These are phyloP conservation scores for Cinnamomum chago DNA, from an alignment of 164 flowering plant species.

Conservation along the genomic window DNA sequence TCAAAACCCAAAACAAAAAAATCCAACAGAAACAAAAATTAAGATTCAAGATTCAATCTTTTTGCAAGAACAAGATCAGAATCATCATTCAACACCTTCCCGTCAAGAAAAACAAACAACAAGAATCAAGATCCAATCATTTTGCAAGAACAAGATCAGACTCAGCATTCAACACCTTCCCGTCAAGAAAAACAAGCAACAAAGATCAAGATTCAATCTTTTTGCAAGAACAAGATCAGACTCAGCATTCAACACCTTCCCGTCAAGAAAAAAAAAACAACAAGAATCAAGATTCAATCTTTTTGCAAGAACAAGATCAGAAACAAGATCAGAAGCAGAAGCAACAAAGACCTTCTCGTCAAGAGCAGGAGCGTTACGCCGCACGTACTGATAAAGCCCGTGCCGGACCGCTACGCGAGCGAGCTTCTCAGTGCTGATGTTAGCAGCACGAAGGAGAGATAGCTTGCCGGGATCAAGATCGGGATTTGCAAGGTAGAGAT, in stretches of 20 bases:
- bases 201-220: not conserved
- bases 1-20: not conserved
- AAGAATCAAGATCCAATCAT: not conserved
- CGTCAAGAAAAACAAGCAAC: not conserved
- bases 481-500: constrained; percentile 21
- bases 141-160: not conserved
- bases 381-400: constrained; percentile 40
- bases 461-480: constrained; percentile 26
- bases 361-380: constrained; percentile 48
- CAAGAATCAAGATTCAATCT: not conserved
- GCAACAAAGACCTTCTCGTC: constrained; percentile 38
- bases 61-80: not conserved
- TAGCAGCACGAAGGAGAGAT: constrained; percentile 27
- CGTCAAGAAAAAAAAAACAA: not conserved
- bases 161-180: not conserved
- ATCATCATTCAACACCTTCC: not conserved
- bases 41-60: not conserved
- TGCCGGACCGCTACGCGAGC: constrained; percentile 28
- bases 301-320: no score
- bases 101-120: not conserved
- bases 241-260: not conserved
- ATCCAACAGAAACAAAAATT: not conserved
- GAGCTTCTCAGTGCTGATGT: constrained; percentile 33
- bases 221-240: not conserved
- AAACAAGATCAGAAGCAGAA: not conserved